Conservation (phyloP, 495 filamentous ascomycete species). For the Aspergillus steynii region DNA sequence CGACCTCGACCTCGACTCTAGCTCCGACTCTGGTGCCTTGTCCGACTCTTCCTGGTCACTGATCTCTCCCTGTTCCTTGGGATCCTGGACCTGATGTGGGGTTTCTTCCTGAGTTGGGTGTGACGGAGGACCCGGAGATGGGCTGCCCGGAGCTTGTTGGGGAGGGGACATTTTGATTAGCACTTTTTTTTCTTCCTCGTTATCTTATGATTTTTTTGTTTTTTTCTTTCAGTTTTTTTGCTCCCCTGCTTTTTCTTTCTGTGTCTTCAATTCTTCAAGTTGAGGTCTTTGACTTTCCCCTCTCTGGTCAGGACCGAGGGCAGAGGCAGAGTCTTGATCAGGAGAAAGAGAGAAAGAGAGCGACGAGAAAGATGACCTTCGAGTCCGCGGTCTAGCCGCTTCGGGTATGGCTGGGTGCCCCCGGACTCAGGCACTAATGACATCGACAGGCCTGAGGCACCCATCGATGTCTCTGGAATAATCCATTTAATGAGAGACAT, state of each 20-base stretch:
- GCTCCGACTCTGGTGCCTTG: no score
- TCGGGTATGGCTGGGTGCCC: neutral
- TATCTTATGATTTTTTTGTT: neutral
- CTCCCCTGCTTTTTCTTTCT: neutral
- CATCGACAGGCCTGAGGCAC: no score
- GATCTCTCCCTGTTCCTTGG: neutral
- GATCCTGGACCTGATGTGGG: neutral
- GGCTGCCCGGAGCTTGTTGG: slow-evolving; percentile 8
- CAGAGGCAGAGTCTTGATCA: neutral
- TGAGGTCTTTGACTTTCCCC: neutral
- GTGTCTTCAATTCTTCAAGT: neutral
- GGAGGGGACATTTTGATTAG: slow-evolving; percentile 15
- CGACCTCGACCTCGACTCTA: neutral
- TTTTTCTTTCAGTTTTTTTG: neutral
- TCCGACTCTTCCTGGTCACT: neutral
- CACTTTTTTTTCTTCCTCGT: slow-evolving; percentile 3
- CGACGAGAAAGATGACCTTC: slow-evolving; percentile 1
- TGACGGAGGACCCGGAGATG: slow-evolving; percentile 4
- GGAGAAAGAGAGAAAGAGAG: slow-evolving; percentile 2
- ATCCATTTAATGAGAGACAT: no score
- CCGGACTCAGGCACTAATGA: neutral
- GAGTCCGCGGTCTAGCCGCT: neutral
- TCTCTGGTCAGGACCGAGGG: neutral
- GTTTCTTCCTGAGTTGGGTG: slow-evolving; percentile 6
- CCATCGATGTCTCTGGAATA: no score